Evolutionary conservation across 2,329 filamentous ascomycete species (phyloP).

Genomic region (Colletotrichum musicola): DNA sequence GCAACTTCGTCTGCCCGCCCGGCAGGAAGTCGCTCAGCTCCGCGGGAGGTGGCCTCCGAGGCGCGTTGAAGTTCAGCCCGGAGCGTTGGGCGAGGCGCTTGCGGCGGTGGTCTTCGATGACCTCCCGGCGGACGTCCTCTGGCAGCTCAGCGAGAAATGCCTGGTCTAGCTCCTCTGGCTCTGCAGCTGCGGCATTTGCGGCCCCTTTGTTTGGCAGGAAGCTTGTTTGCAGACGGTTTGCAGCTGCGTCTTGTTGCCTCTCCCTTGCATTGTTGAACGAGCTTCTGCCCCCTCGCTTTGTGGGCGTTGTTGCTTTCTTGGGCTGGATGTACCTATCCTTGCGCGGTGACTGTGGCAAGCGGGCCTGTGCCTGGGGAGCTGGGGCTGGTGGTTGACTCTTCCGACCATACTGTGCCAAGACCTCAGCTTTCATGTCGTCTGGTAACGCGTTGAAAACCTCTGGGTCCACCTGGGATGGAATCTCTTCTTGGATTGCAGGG

Average conservation of each 20-base stretch:
- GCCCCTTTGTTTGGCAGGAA: constrained; percentile 65
- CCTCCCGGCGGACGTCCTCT: constrained; percentile 81
- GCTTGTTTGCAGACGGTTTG: constrained; percentile 79
- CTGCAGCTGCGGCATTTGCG: constrained; percentile 45
- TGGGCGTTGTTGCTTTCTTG: constrained; percentile 71
- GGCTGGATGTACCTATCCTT: constrained; percentile 66
- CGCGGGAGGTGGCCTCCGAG: constrained; percentile 43
- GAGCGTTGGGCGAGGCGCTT: constrained; percentile 70
- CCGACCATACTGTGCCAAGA: constrained; percentile 77
- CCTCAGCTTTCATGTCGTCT: constrained; percentile 85
- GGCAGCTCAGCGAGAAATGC: constrained; percentile 87
- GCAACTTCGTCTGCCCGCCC: constrained; percentile 57
- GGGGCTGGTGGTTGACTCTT: constrained; percentile 41
- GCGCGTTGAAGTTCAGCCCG: constrained; percentile 60
- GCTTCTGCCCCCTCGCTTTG: constrained; percentile 70
- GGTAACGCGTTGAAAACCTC: constrained; percentile 88
- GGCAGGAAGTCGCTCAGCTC: constrained; percentile 39
- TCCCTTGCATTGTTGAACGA: constrained; percentile 60
- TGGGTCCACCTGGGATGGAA: constrained; percentile 86
- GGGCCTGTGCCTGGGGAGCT: constrained; percentile 41
- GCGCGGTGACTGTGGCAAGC: constrained; percentile 63
- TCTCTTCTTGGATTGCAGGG: constrained; percentile 51
- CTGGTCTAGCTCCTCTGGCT: constrained; percentile 68
- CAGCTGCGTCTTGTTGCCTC: constrained; percentile 65
- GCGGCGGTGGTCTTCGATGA: constrained; percentile 79